Evolutionary conservation across 2,329 filamentous ascomycete species (phyloP).

Genomic region (Sclerotinia sclerotiorum): DNA sequence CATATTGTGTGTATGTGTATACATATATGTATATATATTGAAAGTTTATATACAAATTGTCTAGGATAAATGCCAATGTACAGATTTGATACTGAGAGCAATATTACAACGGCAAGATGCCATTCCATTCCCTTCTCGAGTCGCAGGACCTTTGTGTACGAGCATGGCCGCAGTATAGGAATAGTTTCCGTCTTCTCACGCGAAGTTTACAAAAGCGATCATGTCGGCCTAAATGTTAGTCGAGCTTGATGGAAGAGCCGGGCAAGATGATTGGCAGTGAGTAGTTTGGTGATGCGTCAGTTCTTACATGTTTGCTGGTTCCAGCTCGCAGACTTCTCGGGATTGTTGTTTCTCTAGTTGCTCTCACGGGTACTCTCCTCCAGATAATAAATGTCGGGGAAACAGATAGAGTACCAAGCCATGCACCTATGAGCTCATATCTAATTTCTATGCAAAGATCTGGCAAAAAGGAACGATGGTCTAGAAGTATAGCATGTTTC

Average conservation of each 20-base stretch:
- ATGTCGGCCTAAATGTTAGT: conserved; percentile 41
- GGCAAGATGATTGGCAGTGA: conserved; percentile 60
- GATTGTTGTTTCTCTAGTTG: conserved; percentile 55
- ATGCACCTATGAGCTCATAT: neutral
- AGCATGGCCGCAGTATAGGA: neutral
- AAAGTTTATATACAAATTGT: neutral
- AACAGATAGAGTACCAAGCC: conserved; percentile 45
- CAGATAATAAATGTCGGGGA: conserved; percentile 55
- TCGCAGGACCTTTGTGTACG: no score
- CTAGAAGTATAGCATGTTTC: conserved; percentile 62
- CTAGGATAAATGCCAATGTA: no score
- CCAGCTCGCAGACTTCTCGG: conserved; percentile 46
- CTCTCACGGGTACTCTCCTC: conserved; percentile 55
- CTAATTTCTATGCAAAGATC: neutral
- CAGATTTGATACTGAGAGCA: neutral
- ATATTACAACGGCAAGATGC: neutral
- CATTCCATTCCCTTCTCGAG: neutral
- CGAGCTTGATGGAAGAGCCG: conserved; percentile 55
- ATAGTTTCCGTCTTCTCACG: neutral
- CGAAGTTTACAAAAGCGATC: neutral
- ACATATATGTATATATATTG: neutral
- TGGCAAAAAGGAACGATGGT: conserved; percentile 39
- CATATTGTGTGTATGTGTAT: no score
- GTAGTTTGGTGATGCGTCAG: neutral
- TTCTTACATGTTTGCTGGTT: neutral